Conservation (phyloP, 805 yeast genomes). For the Wickerhamomyces ciferrii region DNA sequence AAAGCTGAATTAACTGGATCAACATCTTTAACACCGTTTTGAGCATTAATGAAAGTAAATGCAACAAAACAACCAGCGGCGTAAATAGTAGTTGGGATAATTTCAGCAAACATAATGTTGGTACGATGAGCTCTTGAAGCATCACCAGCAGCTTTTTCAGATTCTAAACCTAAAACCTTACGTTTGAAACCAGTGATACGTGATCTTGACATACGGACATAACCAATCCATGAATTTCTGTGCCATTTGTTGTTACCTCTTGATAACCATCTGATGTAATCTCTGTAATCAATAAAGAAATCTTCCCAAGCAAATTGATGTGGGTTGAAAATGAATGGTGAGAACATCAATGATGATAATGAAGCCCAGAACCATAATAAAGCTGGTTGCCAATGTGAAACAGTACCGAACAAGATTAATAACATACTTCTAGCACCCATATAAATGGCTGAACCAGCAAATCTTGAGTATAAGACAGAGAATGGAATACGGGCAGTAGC, state of each 20-base stretch:
- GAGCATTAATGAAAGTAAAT: slow-evolving; percentile 77
- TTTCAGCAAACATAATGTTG: slow-evolving; percentile 65
- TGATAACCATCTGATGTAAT: slow-evolving; percentile 85
- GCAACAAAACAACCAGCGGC: slow-evolving; percentile 80
- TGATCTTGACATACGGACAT: slow-evolving; percentile 75
- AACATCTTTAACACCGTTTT: slow-evolving; percentile 65
- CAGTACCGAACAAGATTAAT: slow-evolving; percentile 67
- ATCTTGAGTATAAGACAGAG: slow-evolving; percentile 67
- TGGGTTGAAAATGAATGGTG: slow-evolving; percentile 96
- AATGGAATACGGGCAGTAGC: slow-evolving; percentile 79
- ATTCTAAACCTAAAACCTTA: slow-evolving; percentile 67
- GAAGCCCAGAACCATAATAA: slow-evolving; percentile 97
- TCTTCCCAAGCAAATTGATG: slow-evolving; percentile 97
- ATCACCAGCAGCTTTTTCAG: slow-evolving; percentile 82
- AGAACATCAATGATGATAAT: slow-evolving; percentile 75
- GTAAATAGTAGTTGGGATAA: slow-evolving; percentile 64
- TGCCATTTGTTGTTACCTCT: slow-evolving; percentile 89
- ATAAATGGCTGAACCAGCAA: slow-evolving; percentile 78
- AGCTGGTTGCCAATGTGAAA: slow-evolving; percentile 88
- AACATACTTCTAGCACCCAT: slow-evolving; percentile 78
- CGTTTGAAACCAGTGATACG: slow-evolving; percentile 81
- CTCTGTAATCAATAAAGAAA: slow-evolving; percentile 94
- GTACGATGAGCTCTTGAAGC: slow-evolving; percentile 78
- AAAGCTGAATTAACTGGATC: slow-evolving; percentile 60
- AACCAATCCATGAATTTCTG: slow-evolving; percentile 86